These are phyloP conservation scores for Aspergillus ochraceoroseus DNA, from an alignment of 2,329 filamentous ascomycete species.

Conservation along the genomic window DNA sequence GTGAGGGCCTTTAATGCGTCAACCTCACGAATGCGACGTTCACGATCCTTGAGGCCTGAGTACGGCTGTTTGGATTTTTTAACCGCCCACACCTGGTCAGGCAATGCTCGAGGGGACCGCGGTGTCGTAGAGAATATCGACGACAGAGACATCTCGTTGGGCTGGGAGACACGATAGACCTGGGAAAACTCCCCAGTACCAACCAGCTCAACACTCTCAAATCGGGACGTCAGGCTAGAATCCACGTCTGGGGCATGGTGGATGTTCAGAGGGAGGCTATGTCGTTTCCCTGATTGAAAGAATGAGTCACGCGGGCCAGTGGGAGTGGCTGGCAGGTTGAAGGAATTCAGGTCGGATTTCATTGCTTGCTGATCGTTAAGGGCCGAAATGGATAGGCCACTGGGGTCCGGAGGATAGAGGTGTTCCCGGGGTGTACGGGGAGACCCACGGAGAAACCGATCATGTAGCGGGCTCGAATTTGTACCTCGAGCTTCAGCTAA, in stretches of 20 bases:
- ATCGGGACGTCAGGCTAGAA: slow-evolving; percentile 65
- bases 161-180: slow-evolving; percentile 70
- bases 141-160: slow-evolving; percentile 36
- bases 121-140: slow-evolving; percentile 45
- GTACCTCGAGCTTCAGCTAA: slow-evolving; percentile 31
- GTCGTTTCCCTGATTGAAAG: slow-evolving; percentile 55
- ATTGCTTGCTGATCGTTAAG: slow-evolving; percentile 43
- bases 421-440: slow-evolving; percentile 76
- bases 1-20: slow-evolving; percentile 69
- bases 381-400: slow-evolving; percentile 74
- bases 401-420: slow-evolving; percentile 72
- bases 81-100: slow-evolving; percentile 72
- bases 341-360: slow-evolving; percentile 41
- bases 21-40: slow-evolving; percentile 79
- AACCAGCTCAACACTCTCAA: slow-evolving; percentile 72
- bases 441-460: slow-evolving; percentile 52
- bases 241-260: slow-evolving; percentile 71
- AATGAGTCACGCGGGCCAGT: slow-evolving; percentile 61
- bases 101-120: slow-evolving; percentile 52
- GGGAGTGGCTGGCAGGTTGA: slow-evolving; percentile 71
- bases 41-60: slow-evolving; percentile 71
- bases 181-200: slow-evolving; percentile 90
- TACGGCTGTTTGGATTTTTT: slow-evolving; percentile 87
- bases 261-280: slow-evolving; percentile 64
- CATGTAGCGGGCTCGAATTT: slow-evolving; percentile 55